These are phyloP conservation scores for Irpex lacteus DNA, from an alignment of 1,284 basidiomycete species.

Conservation along the genomic window DNA sequence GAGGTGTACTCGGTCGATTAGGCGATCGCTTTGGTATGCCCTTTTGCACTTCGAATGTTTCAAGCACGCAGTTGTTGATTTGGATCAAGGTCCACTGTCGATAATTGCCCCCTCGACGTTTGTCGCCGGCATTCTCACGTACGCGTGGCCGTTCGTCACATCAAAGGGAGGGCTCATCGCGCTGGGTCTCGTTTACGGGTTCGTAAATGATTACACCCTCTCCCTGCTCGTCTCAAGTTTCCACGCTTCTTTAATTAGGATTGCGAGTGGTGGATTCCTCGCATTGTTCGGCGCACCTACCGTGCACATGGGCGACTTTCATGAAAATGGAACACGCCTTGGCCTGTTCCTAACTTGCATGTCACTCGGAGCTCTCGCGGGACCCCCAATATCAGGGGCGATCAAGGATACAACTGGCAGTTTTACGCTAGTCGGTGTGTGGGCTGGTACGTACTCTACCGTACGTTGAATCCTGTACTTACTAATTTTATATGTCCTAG, in stretches of 20 bases:
- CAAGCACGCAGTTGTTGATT: neutral
- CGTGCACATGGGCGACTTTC: conserved; percentile 55
- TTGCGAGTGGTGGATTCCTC: conserved; percentile 55
- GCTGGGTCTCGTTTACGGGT: conserved; percentile 55
- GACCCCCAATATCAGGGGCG: conserved; percentile 59
- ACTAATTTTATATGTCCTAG: neutral
- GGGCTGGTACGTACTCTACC: conserved; percentile 43
- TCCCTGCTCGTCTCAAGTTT: neutral
- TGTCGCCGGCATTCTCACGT: conserved; percentile 51
- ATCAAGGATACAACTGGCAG: conserved; percentile 44
- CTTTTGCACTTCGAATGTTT: neutral
- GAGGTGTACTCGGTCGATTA: conserved; percentile 37
- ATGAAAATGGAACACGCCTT: conserved; percentile 56
- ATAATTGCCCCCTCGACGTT: conserved; percentile 53
- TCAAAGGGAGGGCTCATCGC: conserved; percentile 39
- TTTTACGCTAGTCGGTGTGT: conserved; percentile 53
- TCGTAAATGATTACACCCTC: conserved; percentile 11
- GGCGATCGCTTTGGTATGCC: conserved; percentile 37
- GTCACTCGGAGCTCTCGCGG: conserved; percentile 45
- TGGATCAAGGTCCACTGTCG: conserved; percentile 45
- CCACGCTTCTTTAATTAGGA: conserved; percentile 27
- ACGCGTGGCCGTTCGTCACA: conserved; percentile 55
- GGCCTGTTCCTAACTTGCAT: conserved; percentile 57
- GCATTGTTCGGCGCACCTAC: conserved; percentile 54
- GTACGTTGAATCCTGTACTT: neutral